Percentiles rank a stretch among this genome's conserved stretches.
Evolutionary conservation across 345 rosid genomes (phyloP).

Genomic region (Cardamine chenopodiifolia): DNA sequence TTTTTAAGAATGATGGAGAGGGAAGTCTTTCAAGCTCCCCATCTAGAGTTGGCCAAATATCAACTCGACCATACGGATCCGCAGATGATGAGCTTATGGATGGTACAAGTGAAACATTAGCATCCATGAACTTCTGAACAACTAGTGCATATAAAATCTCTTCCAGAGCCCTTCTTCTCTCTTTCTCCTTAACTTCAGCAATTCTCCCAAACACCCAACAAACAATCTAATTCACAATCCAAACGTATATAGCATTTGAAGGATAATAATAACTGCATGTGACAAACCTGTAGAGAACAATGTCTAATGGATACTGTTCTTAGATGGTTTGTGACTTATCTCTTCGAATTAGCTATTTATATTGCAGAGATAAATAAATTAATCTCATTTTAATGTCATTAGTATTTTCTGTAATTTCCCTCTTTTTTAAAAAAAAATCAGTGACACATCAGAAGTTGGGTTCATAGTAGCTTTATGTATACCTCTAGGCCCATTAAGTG

Average conservation of each 20-base stretch:
- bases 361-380: not conserved
- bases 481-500: not conserved
- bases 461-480: not conserved
- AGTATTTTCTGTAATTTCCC: not conserved
- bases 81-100: constrained; percentile 51
- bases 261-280: not conserved
- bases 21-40: constrained; percentile 74
- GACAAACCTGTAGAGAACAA: constrained; percentile 80
- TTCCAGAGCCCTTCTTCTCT: constrained; percentile 75
- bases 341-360: not conserved
- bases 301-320: constrained; percentile 40
- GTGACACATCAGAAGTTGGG: not conserved
- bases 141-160: constrained; percentile 90
- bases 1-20: constrained; percentile 78
- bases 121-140: constrained; percentile 93
- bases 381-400: not conserved
- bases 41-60: constrained; percentile 65
- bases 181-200: constrained; percentile 92
- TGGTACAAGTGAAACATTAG: constrained; percentile 77
- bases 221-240: not conserved
- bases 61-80: constrained; percentile 65
- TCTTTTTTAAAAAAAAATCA: not conserved
- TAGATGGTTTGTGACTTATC: constrained; percentile 14
- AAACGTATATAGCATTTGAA: not conserved
- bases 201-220: constrained; percentile 64